These are phyloP conservation scores for Rhododendron williamsianum DNA, from an alignment of 148 eudicot species.

Conservation along the genomic window DNA sequence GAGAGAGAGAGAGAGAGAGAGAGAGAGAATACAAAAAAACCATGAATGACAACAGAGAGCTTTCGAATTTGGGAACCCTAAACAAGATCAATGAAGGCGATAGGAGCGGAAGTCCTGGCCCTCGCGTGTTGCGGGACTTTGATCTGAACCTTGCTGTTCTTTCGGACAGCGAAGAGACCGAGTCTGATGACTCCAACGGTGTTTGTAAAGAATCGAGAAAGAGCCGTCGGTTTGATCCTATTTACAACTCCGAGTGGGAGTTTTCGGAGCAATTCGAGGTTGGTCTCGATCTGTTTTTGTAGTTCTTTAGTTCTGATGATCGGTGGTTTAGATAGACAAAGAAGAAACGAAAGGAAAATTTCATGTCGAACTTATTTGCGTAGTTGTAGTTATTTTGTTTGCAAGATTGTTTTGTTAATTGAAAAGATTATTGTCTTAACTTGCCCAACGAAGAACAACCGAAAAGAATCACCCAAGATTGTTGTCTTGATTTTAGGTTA, in stretches of 20 bases:
- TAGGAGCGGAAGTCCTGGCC: neutral
- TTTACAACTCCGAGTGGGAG: neutral
- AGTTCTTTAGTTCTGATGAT: neutral
- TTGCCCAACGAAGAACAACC: neutral
- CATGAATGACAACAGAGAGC: neutral
- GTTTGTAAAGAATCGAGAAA: neutral
- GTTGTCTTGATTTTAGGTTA: neutral
- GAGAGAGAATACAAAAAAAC: neutral
- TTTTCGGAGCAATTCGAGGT: neutral
- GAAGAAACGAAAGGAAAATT: neutral
- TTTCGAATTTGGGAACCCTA: neutral
- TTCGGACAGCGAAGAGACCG: neutral
- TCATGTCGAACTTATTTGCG: neutral
- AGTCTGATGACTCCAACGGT: neutral
- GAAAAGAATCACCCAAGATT: neutral
- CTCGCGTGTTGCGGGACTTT: neutral
- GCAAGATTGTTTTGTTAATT: neutral
- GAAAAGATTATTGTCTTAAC: neutral
- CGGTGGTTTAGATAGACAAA: neutral
- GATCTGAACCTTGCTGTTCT: neutral
- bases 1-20: neutral
- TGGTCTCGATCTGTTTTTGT: neutral
- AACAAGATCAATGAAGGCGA: neutral
- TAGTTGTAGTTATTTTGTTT: neutral
- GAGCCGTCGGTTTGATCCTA: neutral